A percentile compares a stretch with the other conserved stretches of the same genome.
These are phyloP conservation scores for Penicillium sp. DNA, from an alignment of 2,329 filamentous ascomycete genomes.

Conservation along the genomic window DNA sequence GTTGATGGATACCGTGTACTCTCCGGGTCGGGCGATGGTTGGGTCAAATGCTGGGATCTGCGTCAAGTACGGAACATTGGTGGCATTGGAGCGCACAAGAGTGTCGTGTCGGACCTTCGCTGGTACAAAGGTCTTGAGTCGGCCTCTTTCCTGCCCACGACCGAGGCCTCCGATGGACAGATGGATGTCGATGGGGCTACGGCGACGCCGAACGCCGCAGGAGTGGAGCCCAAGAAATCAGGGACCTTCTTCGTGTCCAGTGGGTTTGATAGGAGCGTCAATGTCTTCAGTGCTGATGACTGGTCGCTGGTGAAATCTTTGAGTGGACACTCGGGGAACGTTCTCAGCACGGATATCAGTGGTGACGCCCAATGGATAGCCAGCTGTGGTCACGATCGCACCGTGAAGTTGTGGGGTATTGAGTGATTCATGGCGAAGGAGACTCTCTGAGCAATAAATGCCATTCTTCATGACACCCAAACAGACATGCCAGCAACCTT, in stretches of 20 bases:
- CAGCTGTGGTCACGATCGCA: constrained; percentile 88
- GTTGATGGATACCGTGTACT: constrained; percentile 85
- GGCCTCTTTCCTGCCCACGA: constrained; percentile 54
- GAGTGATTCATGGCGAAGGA: constrained; percentile 51
- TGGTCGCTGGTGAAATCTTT: constrained; percentile 86
- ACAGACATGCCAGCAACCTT: too few species aligned
- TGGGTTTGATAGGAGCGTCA: constrained; percentile 92
- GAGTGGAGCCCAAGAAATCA: constrained; percentile 68
- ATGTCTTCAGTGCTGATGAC: constrained; percentile 93
- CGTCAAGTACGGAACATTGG: constrained; percentile 78
- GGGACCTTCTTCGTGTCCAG: constrained; percentile 86
- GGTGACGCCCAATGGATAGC: constrained; percentile 85
- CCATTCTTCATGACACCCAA: too few species aligned
- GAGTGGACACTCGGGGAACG: constrained; percentile 84
- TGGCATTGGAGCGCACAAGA: constrained; percentile 83
- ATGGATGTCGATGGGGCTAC: constrained; percentile 29
- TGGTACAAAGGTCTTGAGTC: constrained; percentile 90
- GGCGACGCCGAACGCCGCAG: constrained; percentile 6
- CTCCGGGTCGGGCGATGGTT: constrained; percentile 88
- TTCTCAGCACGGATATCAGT: constrained; percentile 84
- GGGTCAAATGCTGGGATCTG: constrained; percentile 97
- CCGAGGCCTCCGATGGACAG: constrained; percentile 59
- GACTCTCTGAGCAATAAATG: not conserved
- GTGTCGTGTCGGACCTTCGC: constrained; percentile 83
- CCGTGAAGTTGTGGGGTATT: constrained; percentile 91